Evolutionary conservation across 1,284 basidiomycete species (phyloP), one percentile per base, ranked within the genome.

Genomic region (Ustilago curta): DNA sequence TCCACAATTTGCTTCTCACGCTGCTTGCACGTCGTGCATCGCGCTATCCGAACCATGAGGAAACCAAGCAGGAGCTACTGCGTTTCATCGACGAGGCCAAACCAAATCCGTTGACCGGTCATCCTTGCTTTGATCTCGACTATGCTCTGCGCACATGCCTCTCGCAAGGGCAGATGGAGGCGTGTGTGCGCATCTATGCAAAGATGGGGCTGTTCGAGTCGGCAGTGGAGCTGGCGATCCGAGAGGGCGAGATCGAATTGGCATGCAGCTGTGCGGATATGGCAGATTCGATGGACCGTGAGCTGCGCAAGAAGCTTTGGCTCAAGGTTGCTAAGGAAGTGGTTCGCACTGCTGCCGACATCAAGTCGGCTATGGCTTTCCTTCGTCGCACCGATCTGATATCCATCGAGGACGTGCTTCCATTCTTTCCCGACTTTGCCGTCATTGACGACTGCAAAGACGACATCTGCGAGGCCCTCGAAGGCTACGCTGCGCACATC

Each of bases 381-480:
- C 87, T 99, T 71, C 93, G 97, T 81, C 92, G 93, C 66, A 97
- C 96, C 0, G 92, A 95, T 79, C 87, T 98, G 29, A 90, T 99
- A 82, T 96, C 97, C 86, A 96, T 99, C 75, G 97, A 99, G 85
- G 97, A 99, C 83, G 96, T 99, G 58, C 87, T 99, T 25, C 97
- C 97, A 3, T 99, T 98, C 90, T 99, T 99, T 90, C 96, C 97
- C 2, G 96, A 99, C 86, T 99, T 99, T 85, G 94, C 96, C 14
- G 94, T 99, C 72, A 98, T 99, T 78, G 97, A 99, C 85, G 95
- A 98, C 84, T 99, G 99, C 89, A 99, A 99, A 86, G 93, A 96
- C 78, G 95, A 99, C 86, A 99, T 99, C 77, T 97, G 96, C 73
- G 91, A 91, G 63, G 97, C 97, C 0, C 87, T 99, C 67, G 97